Percentiles rank a stretch among this genome's conserved stretches.
Conservation (phyloP, 2,329 filamentous ascomycete species). For the Cadophora sp. region DNA sequence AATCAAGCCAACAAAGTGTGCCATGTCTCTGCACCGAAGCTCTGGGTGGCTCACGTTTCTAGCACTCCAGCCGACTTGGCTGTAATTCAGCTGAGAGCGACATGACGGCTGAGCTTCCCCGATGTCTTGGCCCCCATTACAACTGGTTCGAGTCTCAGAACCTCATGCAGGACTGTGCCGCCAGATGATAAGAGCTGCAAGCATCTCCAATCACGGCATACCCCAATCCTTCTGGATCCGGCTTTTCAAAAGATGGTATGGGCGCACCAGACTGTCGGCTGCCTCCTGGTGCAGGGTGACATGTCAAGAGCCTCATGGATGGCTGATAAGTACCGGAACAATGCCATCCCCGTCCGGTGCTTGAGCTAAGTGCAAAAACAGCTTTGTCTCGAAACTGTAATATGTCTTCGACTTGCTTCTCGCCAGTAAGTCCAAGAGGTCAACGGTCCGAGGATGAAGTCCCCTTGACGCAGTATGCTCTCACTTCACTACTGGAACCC, state of each 20-base stretch:
- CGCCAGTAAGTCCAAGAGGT: not conserved
- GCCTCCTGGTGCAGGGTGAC: conserved; percentile 2
- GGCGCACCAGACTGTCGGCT: conserved; percentile 4
- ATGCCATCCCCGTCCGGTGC: not conserved
- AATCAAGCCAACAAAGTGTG: not conserved
- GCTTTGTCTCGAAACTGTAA: not conserved
- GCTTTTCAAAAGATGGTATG: conserved; percentile 4
- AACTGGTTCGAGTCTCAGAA: not conserved
- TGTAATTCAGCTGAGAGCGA: not conserved
- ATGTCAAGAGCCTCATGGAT: conserved; percentile 9
- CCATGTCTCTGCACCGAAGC: too few species aligned
- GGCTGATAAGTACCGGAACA: conserved; percentile 7
- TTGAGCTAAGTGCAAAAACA: too few species aligned
- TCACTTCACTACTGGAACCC: not conserved
- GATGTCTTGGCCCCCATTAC: conserved; percentile 8
- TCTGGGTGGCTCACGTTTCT: not conserved
- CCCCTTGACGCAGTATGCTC: conserved; percentile 1
- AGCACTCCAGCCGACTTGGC: conserved; percentile 1
- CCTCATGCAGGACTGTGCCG: conserved; percentile 7
- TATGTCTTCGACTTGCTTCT: not conserved
- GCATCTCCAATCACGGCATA: conserved; percentile 11
- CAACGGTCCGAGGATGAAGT: conserved; percentile 4
- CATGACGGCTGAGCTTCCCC: not conserved
- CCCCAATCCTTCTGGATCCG: not conserved
- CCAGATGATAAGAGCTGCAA: conserved; percentile 2